These are phyloP conservation scores for Leptographium radiaticola DNA, from an alignment of 2,329 filamentous ascomycete species.

Conservation along the genomic window DNA sequence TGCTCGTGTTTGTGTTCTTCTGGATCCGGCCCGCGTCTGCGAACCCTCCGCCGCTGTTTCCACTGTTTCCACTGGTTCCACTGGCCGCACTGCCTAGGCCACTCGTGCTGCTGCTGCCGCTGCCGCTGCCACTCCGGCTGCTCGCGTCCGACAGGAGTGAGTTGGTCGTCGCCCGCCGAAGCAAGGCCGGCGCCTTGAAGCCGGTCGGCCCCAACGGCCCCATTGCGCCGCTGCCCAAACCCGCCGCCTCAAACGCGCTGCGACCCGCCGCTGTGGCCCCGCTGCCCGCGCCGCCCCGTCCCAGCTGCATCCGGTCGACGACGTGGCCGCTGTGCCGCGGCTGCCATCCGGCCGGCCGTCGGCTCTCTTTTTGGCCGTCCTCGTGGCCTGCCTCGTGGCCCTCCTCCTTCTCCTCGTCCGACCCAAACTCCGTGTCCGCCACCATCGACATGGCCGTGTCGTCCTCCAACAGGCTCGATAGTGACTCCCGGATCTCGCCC, in stretches of 20 bases:
- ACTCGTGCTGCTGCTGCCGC: background rate
- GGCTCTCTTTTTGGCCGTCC: constrained; percentile 38
- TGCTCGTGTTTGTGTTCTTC: constrained; percentile 43
- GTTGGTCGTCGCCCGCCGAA: constrained; percentile 62
- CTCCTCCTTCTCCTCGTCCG: constrained; percentile 38
- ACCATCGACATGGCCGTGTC: constrained; percentile 29
- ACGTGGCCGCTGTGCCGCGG: constrained; percentile 36
- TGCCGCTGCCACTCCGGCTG: constrained; percentile 15
- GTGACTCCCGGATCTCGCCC: constrained; percentile 67
- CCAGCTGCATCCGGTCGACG: constrained; percentile 63
- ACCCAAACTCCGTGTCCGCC: constrained; percentile 24
- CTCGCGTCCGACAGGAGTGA: constrained; percentile 30
- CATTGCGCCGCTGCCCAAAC: constrained; percentile 18
- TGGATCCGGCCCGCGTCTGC: constrained; percentile 15
- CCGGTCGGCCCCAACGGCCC: constrained; percentile 19
- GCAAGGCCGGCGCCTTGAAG: constrained; percentile 58
- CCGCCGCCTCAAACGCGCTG: background rate
- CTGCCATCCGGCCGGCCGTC: constrained; percentile 17
- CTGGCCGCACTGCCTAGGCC: constrained; percentile 2
- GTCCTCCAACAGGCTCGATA: constrained; percentile 74
- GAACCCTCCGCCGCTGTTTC: no score
- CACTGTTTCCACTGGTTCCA: no score
- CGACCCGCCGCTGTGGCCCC: constrained; percentile 13
- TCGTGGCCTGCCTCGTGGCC: constrained; percentile 20
- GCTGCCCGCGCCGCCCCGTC: constrained; percentile 33